Evolutionary conservation across 495 filamentous ascomycete species (phyloP).

Genomic region (Corynascus novoguineensis): DNA sequence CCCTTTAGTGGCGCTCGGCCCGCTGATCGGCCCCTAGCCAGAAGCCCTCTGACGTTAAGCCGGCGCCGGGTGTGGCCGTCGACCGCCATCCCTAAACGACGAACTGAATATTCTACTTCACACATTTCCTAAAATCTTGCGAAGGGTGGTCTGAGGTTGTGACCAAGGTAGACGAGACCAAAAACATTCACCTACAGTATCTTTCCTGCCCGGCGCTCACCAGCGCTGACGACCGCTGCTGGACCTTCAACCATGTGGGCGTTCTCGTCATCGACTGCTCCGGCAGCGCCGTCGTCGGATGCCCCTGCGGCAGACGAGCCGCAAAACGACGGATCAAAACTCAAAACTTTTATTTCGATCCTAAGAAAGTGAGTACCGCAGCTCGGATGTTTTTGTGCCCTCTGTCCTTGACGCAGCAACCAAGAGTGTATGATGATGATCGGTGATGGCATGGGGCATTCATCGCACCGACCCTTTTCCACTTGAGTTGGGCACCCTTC

Average conservation of each 20-base stretch:
- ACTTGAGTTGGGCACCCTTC: not conserved
- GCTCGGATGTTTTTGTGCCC: not conserved
- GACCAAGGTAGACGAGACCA: too few relatives aligned
- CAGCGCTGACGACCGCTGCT: not conserved
- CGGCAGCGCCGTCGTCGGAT: conserved; percentile 13
- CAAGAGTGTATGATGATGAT: not conserved
- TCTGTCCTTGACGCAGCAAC: not conserved
- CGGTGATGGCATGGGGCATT: not conserved
- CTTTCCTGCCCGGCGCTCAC: not conserved
- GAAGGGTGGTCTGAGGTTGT: too few relatives aligned
- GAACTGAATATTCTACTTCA: not conserved
- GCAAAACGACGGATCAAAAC: conserved; percentile 74
- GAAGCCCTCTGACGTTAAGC: conserved; percentile 4
- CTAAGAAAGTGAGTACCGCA: conserved; percentile 61
- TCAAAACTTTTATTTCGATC: conserved; percentile 77
- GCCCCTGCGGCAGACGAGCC: conserved; percentile 44
- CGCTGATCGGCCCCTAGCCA: conserved; percentile 3
- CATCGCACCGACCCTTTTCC: not conserved
- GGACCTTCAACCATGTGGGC: conserved; percentile 9
- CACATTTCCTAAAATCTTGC: not conserved
- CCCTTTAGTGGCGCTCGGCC: not conserved
- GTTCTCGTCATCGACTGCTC: conserved; percentile 9
- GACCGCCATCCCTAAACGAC: not conserved
- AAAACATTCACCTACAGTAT: not conserved
- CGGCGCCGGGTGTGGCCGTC: not conserved